Evolutionary conservation across 1,139 yeast species (phyloP).

Genomic region (Yamadazyma jaroonii): DNA sequence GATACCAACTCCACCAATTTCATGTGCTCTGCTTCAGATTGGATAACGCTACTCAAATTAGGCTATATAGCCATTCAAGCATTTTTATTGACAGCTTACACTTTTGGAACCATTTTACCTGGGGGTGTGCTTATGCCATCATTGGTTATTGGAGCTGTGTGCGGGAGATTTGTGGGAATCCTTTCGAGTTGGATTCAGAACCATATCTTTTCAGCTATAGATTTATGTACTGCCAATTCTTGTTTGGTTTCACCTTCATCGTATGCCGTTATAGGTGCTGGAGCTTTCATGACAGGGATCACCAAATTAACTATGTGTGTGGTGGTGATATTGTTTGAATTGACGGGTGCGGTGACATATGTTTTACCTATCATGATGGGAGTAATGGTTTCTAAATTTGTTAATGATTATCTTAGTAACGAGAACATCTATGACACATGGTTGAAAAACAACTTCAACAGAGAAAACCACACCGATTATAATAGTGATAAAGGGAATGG

Average conservation of each 20-base stretch:
- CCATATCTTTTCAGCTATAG: conserved; percentile 37
- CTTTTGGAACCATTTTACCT: conserved; percentile 64
- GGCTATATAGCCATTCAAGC: conserved; percentile 51
- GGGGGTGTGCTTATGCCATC: conserved; percentile 71
- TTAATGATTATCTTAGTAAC: conserved; percentile 46
- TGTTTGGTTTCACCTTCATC: conserved; percentile 57
- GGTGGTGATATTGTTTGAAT: conserved; percentile 55
- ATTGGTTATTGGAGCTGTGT: conserved; percentile 65
- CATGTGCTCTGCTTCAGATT: conserved; percentile 33
- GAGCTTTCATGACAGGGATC: conserved; percentile 55
- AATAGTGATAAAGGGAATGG: conserved; percentile 45
- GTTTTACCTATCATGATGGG: conserved; percentile 60
- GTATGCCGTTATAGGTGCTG: conserved; percentile 62
- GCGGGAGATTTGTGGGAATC: conserved; percentile 67
- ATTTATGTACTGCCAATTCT: conserved; percentile 51
- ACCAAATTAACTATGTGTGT: conserved; percentile 57
- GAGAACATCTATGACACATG: conserved; percentile 50
- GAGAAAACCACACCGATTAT: conserved; percentile 10
- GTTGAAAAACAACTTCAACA: conserved; percentile 28
- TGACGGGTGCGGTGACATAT: conserved; percentile 59
- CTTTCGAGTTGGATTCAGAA: conserved; percentile 51
- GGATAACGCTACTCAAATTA: conserved; percentile 33
- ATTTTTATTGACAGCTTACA: conserved; percentile 48
- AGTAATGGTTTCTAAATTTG: conserved; percentile 50
- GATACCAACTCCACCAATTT: conserved; percentile 25